Base-by-base conservation (phyloP, 768 basidiomycete genomes). In the Lyophyllum decastes region DNA sequence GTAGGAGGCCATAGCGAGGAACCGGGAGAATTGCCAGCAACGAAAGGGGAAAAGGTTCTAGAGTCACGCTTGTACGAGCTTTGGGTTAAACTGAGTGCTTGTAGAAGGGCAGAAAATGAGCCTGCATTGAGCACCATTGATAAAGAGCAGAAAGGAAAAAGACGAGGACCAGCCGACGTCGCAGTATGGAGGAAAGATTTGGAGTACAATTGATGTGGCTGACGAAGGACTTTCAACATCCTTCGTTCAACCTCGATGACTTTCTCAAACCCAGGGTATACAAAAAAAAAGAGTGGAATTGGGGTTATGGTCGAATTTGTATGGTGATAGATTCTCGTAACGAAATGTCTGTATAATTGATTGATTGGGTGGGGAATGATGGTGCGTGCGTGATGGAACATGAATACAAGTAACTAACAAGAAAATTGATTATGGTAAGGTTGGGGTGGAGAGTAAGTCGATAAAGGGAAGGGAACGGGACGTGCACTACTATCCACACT, bases 401-500 rank as follows among this genome's bases (percentile, higher is more conserved):
- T 62, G 55, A 59, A 62, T 68, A 72, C 64, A 66, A 62, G 50
- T 30, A 38, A 38, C 6, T 3, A 12, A 38, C 35, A 38, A 9
- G 35, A 52, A 52, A 59, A 65, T 62, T 66, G 54, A 67, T 70
- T 66, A 70, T 62, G 62, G 60, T 67, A 66, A 65, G 63, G 66
- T 63, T 58, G 56, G 49, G 46, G 54, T 48, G 49, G 44, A 62
- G 64, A 62, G 25, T 52, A 52, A 58, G 55, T 30, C 30, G 55
- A 49, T 44, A 54, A 65, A 62, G 60, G 64, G 67, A 66, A 66
- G 70, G 72, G 68, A 68, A 68, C 68, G 65, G 75, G 76, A 71
- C 73, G 77, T 77, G 77, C 76, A 74, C 80, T 80, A 78, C 78
- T 69, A 75, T 78, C 73, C 73, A 67, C 63, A 60, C 72, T 72